Conservation (phyloP, 441 rosid genomes). For the Brassica hybrid region DNA sequence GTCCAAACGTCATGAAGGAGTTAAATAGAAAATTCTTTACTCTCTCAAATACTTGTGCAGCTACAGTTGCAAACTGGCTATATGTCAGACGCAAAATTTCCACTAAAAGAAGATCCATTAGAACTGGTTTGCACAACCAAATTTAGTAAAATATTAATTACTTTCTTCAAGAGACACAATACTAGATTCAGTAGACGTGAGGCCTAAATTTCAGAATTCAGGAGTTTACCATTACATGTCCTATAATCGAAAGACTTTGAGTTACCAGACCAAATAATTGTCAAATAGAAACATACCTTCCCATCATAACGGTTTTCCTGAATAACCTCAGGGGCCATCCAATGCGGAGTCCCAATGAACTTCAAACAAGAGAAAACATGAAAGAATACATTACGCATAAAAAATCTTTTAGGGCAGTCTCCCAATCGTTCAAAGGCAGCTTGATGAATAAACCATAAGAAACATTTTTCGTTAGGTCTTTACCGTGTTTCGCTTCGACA, state of each 20-base stretch:
- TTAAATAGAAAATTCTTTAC: background rate
- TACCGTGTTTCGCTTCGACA: conserved; percentile 99
- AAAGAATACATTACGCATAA: conserved; percentile 23
- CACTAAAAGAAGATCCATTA: background rate
- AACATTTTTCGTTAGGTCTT: conserved; percentile 7
- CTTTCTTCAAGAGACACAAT: conserved; percentile 13
- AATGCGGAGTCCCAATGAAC: conserved; percentile 99
- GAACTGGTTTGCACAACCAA: conserved; percentile 26
- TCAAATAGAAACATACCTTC: conserved; percentile 59
- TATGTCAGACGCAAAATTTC: conserved; percentile 1
- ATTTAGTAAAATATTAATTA: background rate
- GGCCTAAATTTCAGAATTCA: background rate
- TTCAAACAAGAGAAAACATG: conserved; percentile 44
- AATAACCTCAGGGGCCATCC: conserved; percentile 99
- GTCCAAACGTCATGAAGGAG: too few relatives aligned
- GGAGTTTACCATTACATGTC: conserved; percentile 5
- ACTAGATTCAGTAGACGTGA: conserved; percentile 11
- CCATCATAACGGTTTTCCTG: conserved; percentile 99
- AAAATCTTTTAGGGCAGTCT: background rate
- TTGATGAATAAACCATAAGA: conserved; percentile 25
- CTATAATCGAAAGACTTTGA: background rate
- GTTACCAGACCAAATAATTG: background rate
- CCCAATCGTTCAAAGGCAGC: conserved; percentile 11
- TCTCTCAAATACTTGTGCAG: conserved; percentile 23
- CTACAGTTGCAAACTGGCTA: conserved; percentile 23